phyloP scores from a whole-genome alignment of 164 flowering plant genomes.

The Magnolia changhungtana region DNA sequence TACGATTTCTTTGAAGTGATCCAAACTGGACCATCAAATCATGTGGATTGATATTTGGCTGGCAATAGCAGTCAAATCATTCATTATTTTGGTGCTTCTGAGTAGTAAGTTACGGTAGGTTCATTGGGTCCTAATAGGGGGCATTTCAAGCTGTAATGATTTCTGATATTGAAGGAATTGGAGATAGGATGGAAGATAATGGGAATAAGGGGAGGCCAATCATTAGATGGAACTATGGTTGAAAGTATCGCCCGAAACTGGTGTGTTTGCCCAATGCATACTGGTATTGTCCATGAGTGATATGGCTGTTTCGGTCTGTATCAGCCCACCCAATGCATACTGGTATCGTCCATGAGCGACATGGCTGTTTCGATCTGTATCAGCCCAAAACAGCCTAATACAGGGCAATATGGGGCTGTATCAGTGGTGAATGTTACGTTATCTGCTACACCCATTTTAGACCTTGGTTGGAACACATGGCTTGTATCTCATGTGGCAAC shows the following conservation, averaged over 20 bases:
- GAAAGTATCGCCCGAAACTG: too few relatives aligned
- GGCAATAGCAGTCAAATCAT: neutral
- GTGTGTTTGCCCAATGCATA: too few relatives aligned
- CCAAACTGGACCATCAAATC: neutral
- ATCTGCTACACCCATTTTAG: too few relatives aligned
- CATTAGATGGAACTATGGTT: too few relatives aligned
- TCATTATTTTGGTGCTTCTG: neutral
- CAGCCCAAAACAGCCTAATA: neutral
- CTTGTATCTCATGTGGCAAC: neutral
- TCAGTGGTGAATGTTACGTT: too few relatives aligned
- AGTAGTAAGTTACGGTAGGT: neutral
- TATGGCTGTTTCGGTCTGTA: neutral
- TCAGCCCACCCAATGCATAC: neutral
- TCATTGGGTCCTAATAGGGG: neutral
- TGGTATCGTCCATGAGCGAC: too few relatives aligned
- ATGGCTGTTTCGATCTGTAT: neutral
- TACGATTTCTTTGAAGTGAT: neutral
- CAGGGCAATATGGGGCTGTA: neutral
- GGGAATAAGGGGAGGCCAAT: too few relatives aligned
- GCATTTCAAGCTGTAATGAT: neutral
- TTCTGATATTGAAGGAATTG: neutral
- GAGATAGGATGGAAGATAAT: too few relatives aligned
- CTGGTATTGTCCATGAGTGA: too few relatives aligned
- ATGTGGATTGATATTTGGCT: neutral
- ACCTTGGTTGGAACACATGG: neutral